Evolutionary conservation across 1,284 basidiomycete genomes (phyloP).

Genomic region (Albatrellus sp.): DNA sequence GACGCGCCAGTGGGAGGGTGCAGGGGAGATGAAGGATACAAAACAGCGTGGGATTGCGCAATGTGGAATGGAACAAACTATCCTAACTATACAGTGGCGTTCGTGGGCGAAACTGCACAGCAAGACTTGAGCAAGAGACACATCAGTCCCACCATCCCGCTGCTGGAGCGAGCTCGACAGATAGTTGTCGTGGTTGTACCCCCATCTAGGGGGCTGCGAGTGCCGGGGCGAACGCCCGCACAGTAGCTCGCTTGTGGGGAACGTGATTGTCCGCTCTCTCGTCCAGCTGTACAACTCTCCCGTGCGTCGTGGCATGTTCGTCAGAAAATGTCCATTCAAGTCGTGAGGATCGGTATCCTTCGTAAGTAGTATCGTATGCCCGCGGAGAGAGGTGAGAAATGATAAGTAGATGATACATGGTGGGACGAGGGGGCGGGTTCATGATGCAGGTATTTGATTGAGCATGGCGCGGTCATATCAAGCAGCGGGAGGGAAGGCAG

Average conservation of each 20-base stretch:
- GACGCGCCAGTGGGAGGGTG: not conserved
- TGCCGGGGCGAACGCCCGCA: too few relatives aligned
- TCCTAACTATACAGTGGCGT: not conserved
- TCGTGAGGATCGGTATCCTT: slow-evolving; percentile 3
- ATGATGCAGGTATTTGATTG: slow-evolving; percentile 6
- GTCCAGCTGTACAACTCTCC: not conserved
- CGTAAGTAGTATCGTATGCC: slow-evolving; percentile 2
- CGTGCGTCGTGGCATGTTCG: not conserved
- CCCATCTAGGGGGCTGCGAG: too few relatives aligned
- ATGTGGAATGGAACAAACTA: not conserved
- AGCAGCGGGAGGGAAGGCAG: slow-evolving; percentile 8
- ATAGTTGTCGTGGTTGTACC: too few relatives aligned
- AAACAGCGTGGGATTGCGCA: not conserved
- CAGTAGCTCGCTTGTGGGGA: too few relatives aligned
- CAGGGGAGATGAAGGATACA: slow-evolving; percentile 1
- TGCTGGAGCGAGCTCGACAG: too few relatives aligned
- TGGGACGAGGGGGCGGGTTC: not conserved
- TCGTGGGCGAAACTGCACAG: not conserved
- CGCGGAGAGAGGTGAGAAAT: not conserved
- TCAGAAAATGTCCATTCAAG: not conserved
- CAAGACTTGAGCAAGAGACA: too few relatives aligned
- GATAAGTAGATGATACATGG: too few relatives aligned
- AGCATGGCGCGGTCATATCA: slow-evolving; percentile 6
- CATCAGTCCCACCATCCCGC: too few relatives aligned
- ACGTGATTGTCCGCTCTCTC: not conserved